phyloP scores from a whole-genome alignment of 2,329 filamentous ascomycete genomes.

The Cytospora piceae region DNA sequence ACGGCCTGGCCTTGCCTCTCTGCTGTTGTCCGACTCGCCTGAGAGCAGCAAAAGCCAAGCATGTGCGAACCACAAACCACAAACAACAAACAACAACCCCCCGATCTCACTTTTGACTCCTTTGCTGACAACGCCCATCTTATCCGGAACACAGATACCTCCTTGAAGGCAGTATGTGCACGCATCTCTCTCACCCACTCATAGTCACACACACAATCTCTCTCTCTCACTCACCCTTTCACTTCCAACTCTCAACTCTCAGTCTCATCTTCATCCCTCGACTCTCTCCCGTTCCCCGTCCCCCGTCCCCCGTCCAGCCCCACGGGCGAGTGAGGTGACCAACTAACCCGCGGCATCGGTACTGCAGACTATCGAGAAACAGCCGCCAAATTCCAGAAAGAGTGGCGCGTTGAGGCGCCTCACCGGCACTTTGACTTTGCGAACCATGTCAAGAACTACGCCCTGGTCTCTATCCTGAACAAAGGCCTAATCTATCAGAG shows the following conservation, averaged over 20 bases:
- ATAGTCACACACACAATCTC: not conserved
- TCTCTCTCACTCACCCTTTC: not conserved
- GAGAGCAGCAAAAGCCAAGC: not conserved
- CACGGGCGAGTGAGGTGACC: slow-evolving; percentile 26
- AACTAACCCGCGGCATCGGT: slow-evolving; percentile 40
- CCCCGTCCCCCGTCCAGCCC: slow-evolving; percentile 10
- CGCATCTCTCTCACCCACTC: slow-evolving; percentile 19
- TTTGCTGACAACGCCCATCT: slow-evolving; percentile 26
- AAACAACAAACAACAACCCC: not conserved
- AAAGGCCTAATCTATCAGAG: slow-evolving; percentile 65
- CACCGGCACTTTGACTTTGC: slow-evolving; percentile 67
- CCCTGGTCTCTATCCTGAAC: slow-evolving; percentile 65
- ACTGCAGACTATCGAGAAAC: slow-evolving; percentile 68
- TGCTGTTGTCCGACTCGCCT: not conserved
- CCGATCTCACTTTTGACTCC: slow-evolving; percentile 33
- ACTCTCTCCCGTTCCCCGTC: not conserved
- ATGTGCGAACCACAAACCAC: not conserved
- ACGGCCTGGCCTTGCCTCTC: slow-evolving; percentile 20
- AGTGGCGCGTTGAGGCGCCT: slow-evolving; percentile 67
- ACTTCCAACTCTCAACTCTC: slow-evolving; percentile 8
- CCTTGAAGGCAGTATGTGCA: slow-evolving; percentile 63
- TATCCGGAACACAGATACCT: slow-evolving; percentile 52
- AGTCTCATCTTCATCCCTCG: slow-evolving; percentile 1
- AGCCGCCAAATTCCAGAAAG: slow-evolving; percentile 69
- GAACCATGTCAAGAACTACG: slow-evolving; percentile 66